Conservation (phyloP, 768 basidiomycete species). For the Mrakia gelida region DNA sequence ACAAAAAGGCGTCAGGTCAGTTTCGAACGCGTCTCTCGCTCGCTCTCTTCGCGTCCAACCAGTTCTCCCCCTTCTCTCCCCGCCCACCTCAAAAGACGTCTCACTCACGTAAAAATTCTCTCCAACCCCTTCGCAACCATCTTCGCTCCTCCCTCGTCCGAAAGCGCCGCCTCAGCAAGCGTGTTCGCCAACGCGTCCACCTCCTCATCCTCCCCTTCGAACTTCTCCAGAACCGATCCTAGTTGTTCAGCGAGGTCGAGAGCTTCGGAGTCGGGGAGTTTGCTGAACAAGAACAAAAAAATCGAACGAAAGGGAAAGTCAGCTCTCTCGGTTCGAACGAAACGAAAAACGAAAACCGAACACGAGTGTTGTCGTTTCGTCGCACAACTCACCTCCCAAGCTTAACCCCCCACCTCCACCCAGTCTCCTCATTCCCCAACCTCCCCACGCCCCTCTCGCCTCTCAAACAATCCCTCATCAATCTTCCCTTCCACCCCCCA, state of each 20-base stretch:
- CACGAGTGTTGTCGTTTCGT: no score
- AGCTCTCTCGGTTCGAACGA: not conserved
- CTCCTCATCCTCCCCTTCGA: not conserved
- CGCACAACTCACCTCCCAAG: conserved; percentile 15
- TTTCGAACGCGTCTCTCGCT: not conserved
- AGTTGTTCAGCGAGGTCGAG: not conserved
- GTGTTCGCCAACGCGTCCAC: conserved; percentile 1
- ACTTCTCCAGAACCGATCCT: not conserved
- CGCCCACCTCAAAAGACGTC: not conserved
- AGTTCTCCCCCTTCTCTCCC: not conserved
- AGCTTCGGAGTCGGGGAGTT: conserved; percentile 12
- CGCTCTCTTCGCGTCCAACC: no score
- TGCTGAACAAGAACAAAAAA: not conserved
- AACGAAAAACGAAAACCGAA: no score
- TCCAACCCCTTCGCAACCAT: conserved; percentile 5
- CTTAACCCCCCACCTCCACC: conserved; percentile 16
- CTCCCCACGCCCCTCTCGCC: conserved; percentile 13
- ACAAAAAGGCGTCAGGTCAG: not conserved
- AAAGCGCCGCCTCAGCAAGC: not conserved
- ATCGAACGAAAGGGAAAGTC: not conserved
- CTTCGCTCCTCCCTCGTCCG: not conserved
- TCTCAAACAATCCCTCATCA: conserved; percentile 20
- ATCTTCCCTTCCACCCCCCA: not conserved
- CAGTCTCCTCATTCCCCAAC: not conserved
- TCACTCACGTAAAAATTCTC: conserved; percentile 11